Evolutionary conservation across 148 eudicot species (phyloP), one percentile per base, ranked within the genome.

Genomic region (Salicornia ramosissima): DNA sequence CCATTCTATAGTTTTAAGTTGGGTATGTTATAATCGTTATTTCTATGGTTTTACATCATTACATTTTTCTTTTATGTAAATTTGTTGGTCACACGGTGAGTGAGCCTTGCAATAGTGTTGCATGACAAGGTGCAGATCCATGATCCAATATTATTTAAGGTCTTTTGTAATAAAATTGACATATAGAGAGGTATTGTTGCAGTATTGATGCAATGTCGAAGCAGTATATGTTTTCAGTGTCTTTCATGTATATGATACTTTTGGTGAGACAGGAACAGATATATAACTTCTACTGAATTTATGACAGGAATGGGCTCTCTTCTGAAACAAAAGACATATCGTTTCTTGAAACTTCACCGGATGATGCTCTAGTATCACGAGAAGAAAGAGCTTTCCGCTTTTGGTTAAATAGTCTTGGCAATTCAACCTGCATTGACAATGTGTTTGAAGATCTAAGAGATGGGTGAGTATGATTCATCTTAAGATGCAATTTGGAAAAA

Each of bases 371-470:
- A 72, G 78, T 87, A 40, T 89, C 97, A 42, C 83, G 99, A 77
- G 99, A 95, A 79, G 99, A 95, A 83, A 86, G 83, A 65, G 84
- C 88, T 29, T 95, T 91, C 61, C 91, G 99, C 46, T 89, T 95
- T 78, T 95, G 99, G 99, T 76, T 95, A 70, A 91, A 91, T 69
- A 95, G 94, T 83, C 84, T 95, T 57, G 99, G 91, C 34, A 84
- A 87, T 84, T 87, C 97, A 59, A 75, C 81, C 47, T 87, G 86
- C 68, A 84, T 95, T 26, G 86, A 95, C 80, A 95, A 89, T 70
- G 91, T 95, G 51, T 95, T 95, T 81, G 99, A 91, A 85, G 99
- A 95, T 75, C 84, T 95, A 66, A 91, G 99, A 83, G 87, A 95
- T 57, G 99, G 99, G 99, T 95, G 70, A 86, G 86, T 81, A 46